A percentile compares a stretch with the other conserved stretches of the same genome.
Conservation (phyloP, 108 stramenopile genomes). For the Skeletonema costatum region DNA sequence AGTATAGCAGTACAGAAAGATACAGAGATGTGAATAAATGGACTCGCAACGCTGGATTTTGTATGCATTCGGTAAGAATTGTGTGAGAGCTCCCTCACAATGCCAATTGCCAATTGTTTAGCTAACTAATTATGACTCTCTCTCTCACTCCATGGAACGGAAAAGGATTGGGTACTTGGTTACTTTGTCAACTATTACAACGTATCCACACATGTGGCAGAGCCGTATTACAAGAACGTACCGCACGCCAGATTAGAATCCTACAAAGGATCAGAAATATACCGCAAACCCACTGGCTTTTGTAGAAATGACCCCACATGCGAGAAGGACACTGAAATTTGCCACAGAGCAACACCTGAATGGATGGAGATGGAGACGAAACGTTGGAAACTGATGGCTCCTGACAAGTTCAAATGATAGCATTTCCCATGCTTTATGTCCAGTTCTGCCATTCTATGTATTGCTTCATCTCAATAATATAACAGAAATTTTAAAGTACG, state of each 20-base stretch:
- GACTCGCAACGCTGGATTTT: conserved; percentile 1
- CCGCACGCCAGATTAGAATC: conserved; percentile 26
- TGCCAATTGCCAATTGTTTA: background rate
- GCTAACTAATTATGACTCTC: background rate
- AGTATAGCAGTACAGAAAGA: conserved; percentile 22
- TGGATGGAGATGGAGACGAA: conserved; percentile 19
- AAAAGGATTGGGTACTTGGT: conserved; percentile 39
- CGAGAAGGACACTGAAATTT: conserved; percentile 16
- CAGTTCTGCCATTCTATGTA: too few species aligned
- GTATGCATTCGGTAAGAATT: conserved; percentile 22
- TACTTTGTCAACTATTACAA: conserved; percentile 48
- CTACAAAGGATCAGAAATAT: conserved; percentile 28
- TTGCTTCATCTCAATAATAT: too few species aligned
- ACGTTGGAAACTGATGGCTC: conserved; percentile 14
- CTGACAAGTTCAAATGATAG: conserved; percentile 2
- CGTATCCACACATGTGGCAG: conserved; percentile 23
- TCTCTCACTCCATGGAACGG: background rate
- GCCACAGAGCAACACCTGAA: conserved; percentile 18
- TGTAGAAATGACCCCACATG: conserved; percentile 24
- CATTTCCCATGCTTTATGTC: too few species aligned
- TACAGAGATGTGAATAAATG: conserved; percentile 21
- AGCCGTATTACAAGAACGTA: conserved; percentile 9
- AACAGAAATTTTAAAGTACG: too few species aligned
- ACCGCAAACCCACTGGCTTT: conserved; percentile 6
- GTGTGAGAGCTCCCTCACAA: background rate